phyloP scores from a whole-genome alignment of 169 alveolate genomes.

The Toxoplasma gondii region DNA sequence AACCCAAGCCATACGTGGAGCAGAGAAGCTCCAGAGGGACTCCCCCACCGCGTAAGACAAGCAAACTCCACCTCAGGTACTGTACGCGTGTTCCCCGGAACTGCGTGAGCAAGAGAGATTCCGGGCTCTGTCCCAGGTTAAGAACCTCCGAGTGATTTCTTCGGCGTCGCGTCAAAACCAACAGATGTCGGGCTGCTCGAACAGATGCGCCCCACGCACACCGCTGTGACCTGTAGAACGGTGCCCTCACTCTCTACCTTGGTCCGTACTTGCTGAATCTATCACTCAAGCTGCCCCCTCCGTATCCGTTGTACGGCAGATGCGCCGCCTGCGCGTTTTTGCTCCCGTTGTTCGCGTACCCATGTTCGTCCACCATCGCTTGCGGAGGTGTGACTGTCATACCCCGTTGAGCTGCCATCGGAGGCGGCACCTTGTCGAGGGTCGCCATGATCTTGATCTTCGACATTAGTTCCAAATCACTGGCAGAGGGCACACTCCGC shows the following conservation, averaged over 20 bases:
- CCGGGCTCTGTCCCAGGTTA: no score
- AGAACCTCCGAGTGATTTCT: no score
- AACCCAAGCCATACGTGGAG: background rate
- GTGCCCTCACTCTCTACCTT: background rate
- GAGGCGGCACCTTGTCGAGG: constrained; percentile 64
- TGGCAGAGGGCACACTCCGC: constrained; percentile 48
- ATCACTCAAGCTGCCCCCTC: constrained; percentile 11
- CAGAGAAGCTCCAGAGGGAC: background rate
- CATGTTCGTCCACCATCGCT: constrained; percentile 46
- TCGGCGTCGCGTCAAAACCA: background rate
- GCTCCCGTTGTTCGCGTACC: constrained; percentile 2
- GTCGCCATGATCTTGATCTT: constrained; percentile 60
- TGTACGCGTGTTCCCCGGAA: background rate
- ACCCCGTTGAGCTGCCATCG: constrained; percentile 66
- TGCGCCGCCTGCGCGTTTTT: background rate
- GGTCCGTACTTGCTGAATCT: constrained; percentile 38
- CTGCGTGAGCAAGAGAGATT: no score
- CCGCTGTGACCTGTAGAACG: background rate
- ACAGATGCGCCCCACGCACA: background rate
- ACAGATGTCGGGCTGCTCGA: background rate
- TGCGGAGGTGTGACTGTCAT: constrained; percentile 59
- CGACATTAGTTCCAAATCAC: constrained; percentile 50
- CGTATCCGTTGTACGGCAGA: constrained; percentile 19
- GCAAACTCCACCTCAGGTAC: background rate
- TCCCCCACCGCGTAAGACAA: background rate